Conservation (phyloP, 2,329 filamentous ascomycete genomes). For the Fusarium virguliforme region DNA sequence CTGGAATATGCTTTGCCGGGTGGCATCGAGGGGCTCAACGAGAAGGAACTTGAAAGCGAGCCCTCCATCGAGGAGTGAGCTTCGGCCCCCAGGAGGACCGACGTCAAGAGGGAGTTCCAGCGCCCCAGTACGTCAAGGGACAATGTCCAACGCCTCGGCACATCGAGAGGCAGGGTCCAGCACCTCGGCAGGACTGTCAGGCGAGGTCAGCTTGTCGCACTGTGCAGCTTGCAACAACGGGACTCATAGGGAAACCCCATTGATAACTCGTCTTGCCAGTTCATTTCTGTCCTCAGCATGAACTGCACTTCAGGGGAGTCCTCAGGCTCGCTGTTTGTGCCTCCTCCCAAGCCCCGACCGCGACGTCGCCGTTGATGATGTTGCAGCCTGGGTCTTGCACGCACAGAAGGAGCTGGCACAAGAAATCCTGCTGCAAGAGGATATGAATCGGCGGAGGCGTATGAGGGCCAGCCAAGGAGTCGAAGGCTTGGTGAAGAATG, state of each 20-base stretch:
- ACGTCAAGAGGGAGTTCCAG: no score
- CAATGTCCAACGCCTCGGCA: no score
- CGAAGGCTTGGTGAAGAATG: no score
- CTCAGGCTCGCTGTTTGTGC: constrained; percentile 12
- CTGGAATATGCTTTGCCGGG: constrained; percentile 6
- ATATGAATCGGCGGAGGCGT: constrained; percentile 10
- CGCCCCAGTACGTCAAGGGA: no score
- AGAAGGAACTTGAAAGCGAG: no score
- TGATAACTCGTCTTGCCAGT: neutral
- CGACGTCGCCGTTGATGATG: neutral
- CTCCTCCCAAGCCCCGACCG: constrained; percentile 24
- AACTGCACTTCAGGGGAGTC: constrained; percentile 44
- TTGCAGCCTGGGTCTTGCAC: constrained; percentile 23
- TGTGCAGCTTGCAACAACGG: neutral
- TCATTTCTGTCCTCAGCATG: constrained; percentile 36
- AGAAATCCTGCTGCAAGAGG: constrained; percentile 21
- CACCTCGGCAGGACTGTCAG: no score
- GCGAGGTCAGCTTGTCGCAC: no score
- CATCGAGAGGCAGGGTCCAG: no score
- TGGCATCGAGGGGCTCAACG: constrained; percentile 22
- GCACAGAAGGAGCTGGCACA: constrained; percentile 4
- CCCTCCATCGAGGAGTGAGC: no score
- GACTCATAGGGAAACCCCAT: neutral
- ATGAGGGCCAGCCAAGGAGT: no score
- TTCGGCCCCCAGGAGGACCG: no score